phyloP scores from a whole-genome alignment of 345 rosid species.

The Camelina hispida region DNA sequence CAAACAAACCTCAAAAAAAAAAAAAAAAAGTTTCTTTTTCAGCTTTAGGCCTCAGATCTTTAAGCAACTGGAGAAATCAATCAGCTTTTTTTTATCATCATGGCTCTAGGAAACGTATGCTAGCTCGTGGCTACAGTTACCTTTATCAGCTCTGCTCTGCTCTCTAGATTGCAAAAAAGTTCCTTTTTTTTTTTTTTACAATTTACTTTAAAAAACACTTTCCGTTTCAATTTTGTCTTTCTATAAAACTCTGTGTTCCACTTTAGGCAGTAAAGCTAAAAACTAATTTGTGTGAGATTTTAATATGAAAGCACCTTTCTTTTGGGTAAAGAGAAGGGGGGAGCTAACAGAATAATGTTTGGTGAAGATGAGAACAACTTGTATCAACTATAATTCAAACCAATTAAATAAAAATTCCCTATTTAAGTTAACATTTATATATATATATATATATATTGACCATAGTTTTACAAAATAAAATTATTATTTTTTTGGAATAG shows the following conservation, averaged over 20 bases:
- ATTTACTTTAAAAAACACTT: not conserved
- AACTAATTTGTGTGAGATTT: slow-evolving; percentile 1
- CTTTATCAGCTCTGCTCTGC: slow-evolving; percentile 2
- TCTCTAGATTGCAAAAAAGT: slow-evolving; percentile 10
- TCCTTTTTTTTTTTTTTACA: not conserved
- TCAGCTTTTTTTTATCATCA: not conserved
- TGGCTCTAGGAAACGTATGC: slow-evolving; percentile 5
- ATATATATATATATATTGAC: too few species aligned
- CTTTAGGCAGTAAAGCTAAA: slow-evolving; percentile 2
- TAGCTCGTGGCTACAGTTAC: slow-evolving; percentile 11
- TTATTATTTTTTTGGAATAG: not conserved
- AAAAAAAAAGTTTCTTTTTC: slow-evolving; percentile 2
- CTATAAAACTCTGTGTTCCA: not conserved
- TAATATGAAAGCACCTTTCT: slow-evolving; percentile 8
- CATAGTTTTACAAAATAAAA: too few species aligned
- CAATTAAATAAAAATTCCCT: not conserved
- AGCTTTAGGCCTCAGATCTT: slow-evolving; percentile 21
- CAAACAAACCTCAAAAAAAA: not conserved
- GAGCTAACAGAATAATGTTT: slow-evolving; percentile 1
- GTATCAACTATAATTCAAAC: slow-evolving; percentile 27
- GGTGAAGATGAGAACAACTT: slow-evolving; percentile 32
- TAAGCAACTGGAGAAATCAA: not conserved
- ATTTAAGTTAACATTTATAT: not conserved
- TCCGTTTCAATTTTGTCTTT: slow-evolving; percentile 23
- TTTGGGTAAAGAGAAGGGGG: slow-evolving; percentile 3